phyloP scores from a whole-genome alignment of 495 filamentous ascomycete genomes.

The Xylaria longipes region DNA sequence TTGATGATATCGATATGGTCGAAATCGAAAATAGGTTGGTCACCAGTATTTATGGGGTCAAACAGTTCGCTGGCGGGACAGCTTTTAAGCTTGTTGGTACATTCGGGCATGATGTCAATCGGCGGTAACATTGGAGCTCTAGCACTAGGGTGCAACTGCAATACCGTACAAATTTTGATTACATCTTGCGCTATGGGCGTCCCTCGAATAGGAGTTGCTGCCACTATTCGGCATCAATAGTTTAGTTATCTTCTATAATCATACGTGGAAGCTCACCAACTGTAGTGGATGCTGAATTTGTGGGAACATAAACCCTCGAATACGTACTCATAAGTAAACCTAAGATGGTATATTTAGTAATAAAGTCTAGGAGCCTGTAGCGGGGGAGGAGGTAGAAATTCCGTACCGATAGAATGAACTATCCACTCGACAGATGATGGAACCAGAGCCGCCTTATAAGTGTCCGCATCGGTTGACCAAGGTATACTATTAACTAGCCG shows the following conservation, averaged over 20 bases:
- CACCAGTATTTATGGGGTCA: neutral
- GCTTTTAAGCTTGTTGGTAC: neutral
- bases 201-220: constrained; percentile 10
- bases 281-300: neutral
- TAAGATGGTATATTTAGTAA: constrained; percentile 3
- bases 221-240: neutral
- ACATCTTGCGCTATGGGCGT: no score
- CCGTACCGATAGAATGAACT: constrained; percentile 7
- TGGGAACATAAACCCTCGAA: neutral
- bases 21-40: neutral
- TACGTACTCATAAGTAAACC: constrained; percentile 15
- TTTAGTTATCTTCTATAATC: neutral
- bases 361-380: neutral
- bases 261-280: neutral
- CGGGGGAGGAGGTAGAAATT: neutral
- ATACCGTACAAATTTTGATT: no score
- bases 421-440: neutral
- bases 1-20: neutral
- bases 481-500: neutral
- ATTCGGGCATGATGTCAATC: neutral
- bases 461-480: neutral
- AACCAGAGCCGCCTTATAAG: neutral
- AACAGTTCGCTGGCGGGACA: neutral
- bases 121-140: neutral
- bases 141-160: neutral